Evolutionary conservation across 176 grass and related monocot genomes (phyloP).

Genomic region (Juncus effusus): DNA sequence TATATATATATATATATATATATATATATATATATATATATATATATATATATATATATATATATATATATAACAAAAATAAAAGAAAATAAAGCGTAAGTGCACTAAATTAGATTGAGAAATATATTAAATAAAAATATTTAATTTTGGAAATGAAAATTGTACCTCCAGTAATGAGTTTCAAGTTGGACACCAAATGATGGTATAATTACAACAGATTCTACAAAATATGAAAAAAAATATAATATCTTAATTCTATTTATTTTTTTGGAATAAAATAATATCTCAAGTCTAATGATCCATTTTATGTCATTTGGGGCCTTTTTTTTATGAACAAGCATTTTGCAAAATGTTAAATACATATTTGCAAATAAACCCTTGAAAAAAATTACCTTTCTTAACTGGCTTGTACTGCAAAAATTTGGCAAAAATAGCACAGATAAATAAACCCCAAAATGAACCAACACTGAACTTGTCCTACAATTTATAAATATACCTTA

Average conservation of each 20-base stretch:
- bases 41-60: not conserved
- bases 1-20: not conserved
- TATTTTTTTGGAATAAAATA: not conserved
- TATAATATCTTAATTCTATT: not conserved
- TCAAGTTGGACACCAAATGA: slow-evolving; percentile 75
- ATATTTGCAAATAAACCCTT: slow-evolving; percentile 15
- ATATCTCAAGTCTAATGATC: too few species aligned
- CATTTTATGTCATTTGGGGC: too few species aligned
- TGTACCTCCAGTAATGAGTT: slow-evolving; percentile 67
- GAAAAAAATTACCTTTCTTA: slow-evolving; percentile 63
- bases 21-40: too few species aligned
- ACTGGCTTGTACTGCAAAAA: slow-evolving; percentile 49
- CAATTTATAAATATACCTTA: slow-evolving; percentile 21
- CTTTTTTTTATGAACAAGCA: not conserved
- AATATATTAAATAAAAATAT: not conserved
- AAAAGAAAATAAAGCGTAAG: not conserved
- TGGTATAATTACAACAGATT: slow-evolving; percentile 70
- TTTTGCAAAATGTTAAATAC: not conserved
- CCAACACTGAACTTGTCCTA: slow-evolving; percentile 43
- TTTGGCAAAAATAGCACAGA: slow-evolving; percentile 41
- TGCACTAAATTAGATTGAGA: too few species aligned
- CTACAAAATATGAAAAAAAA: slow-evolving; percentile 33
- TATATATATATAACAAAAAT: not conserved
- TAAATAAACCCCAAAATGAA: slow-evolving; percentile 52
- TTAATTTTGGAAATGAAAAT: slow-evolving; percentile 1